These are phyloP conservation scores for Daldinia bambusicola DNA, from an alignment of 495 filamentous ascomycete species.

Conservation along the genomic window DNA sequence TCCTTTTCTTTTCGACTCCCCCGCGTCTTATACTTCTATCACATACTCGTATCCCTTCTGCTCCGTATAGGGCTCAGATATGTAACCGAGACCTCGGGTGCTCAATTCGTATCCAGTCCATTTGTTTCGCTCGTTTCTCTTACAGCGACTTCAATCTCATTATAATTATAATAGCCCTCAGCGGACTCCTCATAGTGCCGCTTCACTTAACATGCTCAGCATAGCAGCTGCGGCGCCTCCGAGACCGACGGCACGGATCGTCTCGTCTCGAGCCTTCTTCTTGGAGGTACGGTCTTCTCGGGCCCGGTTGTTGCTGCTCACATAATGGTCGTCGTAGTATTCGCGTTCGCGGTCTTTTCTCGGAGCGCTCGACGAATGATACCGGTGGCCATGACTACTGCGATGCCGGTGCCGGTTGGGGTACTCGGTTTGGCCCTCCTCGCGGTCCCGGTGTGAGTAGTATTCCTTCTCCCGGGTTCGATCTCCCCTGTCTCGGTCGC, in stretches of 20 bases:
- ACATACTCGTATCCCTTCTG: neutral
- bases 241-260: constrained; percentile 58
- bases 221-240: constrained; percentile 63
- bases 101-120: neutral
- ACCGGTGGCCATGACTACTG: constrained; percentile 33
- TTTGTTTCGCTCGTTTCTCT: neutral
- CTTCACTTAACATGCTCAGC: constrained; percentile 62
- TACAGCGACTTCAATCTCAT: neutral
- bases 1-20: neutral
- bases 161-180: neutral
- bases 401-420: constrained; percentile 31
- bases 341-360: constrained; percentile 35
- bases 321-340: constrained; percentile 37
- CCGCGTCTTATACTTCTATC: neutral
- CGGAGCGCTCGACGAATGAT: constrained; percentile 30
- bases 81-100: neutral
- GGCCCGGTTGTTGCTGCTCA: constrained; percentile 6
- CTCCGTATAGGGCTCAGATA: too few species aligned
- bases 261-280: constrained; percentile 54
- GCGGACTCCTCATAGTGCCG: constrained; percentile 46
- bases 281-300: constrained; percentile 44
- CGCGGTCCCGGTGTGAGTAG: constrained; percentile 26
- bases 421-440: constrained; percentile 15
- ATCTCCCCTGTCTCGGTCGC: constrained; percentile 29
- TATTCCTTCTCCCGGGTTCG: constrained; percentile 36